Conservation (phyloP, 179 eudicot species). For the Amaranthus tricolor region DNA sequence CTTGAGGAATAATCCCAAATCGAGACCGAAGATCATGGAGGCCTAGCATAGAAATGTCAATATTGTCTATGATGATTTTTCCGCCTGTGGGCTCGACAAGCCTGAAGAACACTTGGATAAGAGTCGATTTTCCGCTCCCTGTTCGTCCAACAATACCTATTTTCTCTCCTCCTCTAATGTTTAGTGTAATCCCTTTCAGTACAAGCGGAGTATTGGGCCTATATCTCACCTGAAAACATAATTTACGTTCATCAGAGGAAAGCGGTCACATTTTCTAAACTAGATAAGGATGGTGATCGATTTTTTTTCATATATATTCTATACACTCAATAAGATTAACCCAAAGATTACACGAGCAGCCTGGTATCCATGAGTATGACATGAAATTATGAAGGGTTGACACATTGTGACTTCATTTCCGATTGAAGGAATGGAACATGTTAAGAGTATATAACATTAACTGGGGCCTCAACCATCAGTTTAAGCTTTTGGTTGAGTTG, state of each 20-base stretch:
- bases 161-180: constrained; percentile 86
- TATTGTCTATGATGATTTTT: constrained; percentile 64
- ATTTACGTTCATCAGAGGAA: neutral
- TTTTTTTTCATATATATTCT: too few species aligned
- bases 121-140: constrained; percentile 90
- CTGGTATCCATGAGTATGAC: too few species aligned
- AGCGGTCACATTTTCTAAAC: too few species aligned
- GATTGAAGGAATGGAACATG: too few species aligned
- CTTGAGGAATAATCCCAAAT: constrained; percentile 97
- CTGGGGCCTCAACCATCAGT: too few species aligned
- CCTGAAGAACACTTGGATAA: constrained; percentile 85
- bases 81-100: constrained; percentile 95
- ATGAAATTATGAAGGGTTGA: too few species aligned
- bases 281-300: too few species aligned
- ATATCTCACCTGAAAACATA: constrained; percentile 67
- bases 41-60: constrained; percentile 69
- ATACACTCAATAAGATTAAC: too few species aligned
- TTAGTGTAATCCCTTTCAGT: constrained; percentile 72
- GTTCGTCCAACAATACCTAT: constrained; percentile 96
- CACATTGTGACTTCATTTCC: too few species aligned
- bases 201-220: constrained; percentile 92
- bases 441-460: too few species aligned
- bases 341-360: too few species aligned
- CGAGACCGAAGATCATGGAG: constrained; percentile 97
- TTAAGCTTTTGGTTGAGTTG: too few species aligned